Base-by-base conservation (phyloP, 2,329 filamentous ascomycete genomes). In the Lojkania enalia region DNA sequence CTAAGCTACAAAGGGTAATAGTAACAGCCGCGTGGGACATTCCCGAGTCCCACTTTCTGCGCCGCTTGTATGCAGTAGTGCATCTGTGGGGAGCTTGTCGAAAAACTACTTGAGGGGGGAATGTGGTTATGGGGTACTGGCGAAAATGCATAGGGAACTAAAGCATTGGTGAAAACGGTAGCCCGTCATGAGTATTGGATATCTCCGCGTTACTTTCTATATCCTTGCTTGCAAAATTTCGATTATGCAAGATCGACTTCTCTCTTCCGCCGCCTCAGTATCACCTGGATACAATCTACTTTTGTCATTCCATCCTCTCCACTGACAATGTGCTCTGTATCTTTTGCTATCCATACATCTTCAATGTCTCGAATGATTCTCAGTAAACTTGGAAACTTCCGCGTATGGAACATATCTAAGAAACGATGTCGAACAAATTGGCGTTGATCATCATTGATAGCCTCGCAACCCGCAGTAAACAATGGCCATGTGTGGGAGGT, bases 261-360 rank as follows among this genome's bases (percentile, higher is more conserved):
- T 13, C 63, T 46, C 12, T 61, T 61, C 35, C 54, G 51, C 13
- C 49, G 36, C 35, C 38, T 46, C 19, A 60, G 27, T 14, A 66
- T 64, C 21, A 66, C 63, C 38, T 63, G 56, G 23, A 66, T 66
- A 30, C 63, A 66, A 45, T 66, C 63, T 4, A 66, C 53, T 35
- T 56, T 64, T 12, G 48, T 47, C 58, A 63, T 63, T 2, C 56
- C 58, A 23, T 52, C 57, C 20, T 53, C 43, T 0, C 61, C 60
- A 35, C 51, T 52, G 30, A 40, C 50, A 14, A 54, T 19, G 31
- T 54, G 47, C 32, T 63, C 61, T 20, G 48, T 37, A 37, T 66
- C 61, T 36, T 66, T 66, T 1, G 55, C 55, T 13, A 32, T 35
- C 63, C 63, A 65, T 3, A 66, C 61, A 27, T 57, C 54, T 42